Evolutionary conservation across 495 filamentous ascomycete species (phyloP).

Genomic region (Ascobolus immersus): DNA sequence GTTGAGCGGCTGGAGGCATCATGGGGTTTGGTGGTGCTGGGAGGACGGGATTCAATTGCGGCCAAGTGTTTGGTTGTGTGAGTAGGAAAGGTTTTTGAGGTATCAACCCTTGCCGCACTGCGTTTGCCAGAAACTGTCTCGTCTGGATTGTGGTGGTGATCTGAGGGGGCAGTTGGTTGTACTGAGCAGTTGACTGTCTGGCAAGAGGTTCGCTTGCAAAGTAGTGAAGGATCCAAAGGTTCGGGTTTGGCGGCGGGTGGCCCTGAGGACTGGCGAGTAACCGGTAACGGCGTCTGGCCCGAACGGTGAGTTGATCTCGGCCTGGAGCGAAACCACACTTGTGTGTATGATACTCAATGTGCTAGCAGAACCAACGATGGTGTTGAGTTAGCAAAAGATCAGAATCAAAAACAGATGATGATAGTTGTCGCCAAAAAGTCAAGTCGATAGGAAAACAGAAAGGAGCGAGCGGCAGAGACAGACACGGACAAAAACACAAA

Average conservation of each 20-base stretch:
- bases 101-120: too few species aligned
- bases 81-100: constrained; percentile 85
- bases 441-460: neutral
- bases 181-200: too few species aligned
- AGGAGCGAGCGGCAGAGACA: constrained; percentile 2
- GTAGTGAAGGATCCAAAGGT: constrained; percentile 89
- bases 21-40: constrained; percentile 15
- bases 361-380: constrained; percentile 19
- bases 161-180: constrained; percentile 32
- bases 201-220: constrained; percentile 43
- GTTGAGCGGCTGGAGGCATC: too few species aligned
- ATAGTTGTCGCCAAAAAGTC: too few species aligned
- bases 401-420: neutral
- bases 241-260: constrained; percentile 43
- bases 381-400: constrained; percentile 6
- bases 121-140: too few species aligned
- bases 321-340: constrained; percentile 47
- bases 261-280: constrained; percentile 37
- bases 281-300: constrained; percentile 52
- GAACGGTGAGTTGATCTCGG: constrained; percentile 41
- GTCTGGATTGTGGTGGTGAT: constrained; percentile 9
- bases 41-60: constrained; percentile 28
- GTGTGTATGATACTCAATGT: constrained; percentile 62
- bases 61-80: constrained; percentile 68
- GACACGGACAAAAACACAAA: neutral